Conservation (phyloP, 768 basidiomycete species). For the Agaricus subrufescens region DNA sequence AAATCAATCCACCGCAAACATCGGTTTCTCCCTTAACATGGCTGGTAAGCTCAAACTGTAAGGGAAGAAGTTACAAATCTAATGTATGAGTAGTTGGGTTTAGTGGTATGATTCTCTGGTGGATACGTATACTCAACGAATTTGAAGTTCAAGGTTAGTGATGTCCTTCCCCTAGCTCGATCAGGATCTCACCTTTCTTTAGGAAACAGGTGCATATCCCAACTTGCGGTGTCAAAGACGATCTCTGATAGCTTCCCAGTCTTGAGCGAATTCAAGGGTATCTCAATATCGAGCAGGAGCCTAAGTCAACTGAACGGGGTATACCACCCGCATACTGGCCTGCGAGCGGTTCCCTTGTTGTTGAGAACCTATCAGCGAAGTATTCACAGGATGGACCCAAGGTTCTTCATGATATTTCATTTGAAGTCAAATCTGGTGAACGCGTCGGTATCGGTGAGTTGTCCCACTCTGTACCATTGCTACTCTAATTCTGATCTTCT, state of each 20-base stretch:
- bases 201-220: slow-evolving; percentile 11
- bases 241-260: slow-evolving; percentile 16
- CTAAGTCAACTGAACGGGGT: slow-evolving; percentile 29
- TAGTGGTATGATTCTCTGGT: slow-evolving; percentile 50
- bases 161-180: too few species aligned
- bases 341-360: slow-evolving; percentile 46
- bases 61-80: too few species aligned
- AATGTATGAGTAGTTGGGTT: slow-evolving; percentile 36
- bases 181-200: neutral
- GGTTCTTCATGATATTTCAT: slow-evolving; percentile 46
- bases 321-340: slow-evolving; percentile 66
- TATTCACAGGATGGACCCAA: slow-evolving; percentile 49
- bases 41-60: slow-evolving; percentile 26
- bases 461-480: neutral
- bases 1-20: slow-evolving; percentile 34
- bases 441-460: slow-evolving; percentile 46
- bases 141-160: slow-evolving; percentile 35
- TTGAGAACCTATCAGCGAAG: slow-evolving; percentile 49
- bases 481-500: neutral
- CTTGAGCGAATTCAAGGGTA: slow-evolving; percentile 70
- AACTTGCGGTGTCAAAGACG: neutral
- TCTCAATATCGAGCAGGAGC: slow-evolving; percentile 54
- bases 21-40: slow-evolving; percentile 52
- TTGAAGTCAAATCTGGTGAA: slow-evolving; percentile 48
- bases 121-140: slow-evolving; percentile 36